These are phyloP conservation scores for Juglanconis juglandina DNA, from an alignment of 2,329 filamentous ascomycete genomes.

Conservation along the genomic window DNA sequence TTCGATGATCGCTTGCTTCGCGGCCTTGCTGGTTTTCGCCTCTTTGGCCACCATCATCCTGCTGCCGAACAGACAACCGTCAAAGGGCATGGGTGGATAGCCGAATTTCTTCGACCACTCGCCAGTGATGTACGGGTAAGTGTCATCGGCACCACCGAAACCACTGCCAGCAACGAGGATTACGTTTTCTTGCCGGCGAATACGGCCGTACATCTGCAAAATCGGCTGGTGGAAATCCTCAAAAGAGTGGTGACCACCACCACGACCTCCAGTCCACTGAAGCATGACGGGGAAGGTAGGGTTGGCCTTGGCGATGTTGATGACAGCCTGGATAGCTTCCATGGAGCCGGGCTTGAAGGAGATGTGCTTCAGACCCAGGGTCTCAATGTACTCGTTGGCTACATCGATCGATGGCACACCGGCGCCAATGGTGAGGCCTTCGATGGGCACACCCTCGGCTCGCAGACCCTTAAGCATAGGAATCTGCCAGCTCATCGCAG, in stretches of 20 bases:
- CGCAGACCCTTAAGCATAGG: constrained; percentile 76
- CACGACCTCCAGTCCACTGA: constrained; percentile 93
- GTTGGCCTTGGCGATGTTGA: constrained; percentile 93
- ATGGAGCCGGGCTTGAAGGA: constrained; percentile 89
- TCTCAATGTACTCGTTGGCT: constrained; percentile 90
- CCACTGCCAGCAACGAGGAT: constrained; percentile 87
- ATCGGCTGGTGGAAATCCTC: constrained; percentile 95
- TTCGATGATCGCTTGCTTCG: constrained; percentile 86
- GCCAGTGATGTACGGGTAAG: constrained; percentile 88
- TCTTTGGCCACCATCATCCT: constrained; percentile 96
- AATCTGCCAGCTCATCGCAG: constrained; percentile 90
- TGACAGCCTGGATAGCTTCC: constrained; percentile 82
- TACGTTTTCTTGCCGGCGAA: constrained; percentile 81
- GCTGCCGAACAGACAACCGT: constrained; percentile 85
- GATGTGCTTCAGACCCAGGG: constrained; percentile 88
- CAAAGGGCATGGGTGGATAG: constrained; percentile 90
- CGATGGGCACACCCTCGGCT: constrained; percentile 82
- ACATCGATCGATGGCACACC: constrained; percentile 93
- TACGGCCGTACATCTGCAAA: constrained; percentile 84
- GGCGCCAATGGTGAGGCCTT: constrained; percentile 87
- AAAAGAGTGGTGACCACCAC: constrained; percentile 90
- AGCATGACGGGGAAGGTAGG: constrained; percentile 88
- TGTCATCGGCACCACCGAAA: constrained; percentile 85
- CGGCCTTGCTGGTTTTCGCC: constrained; percentile 79
- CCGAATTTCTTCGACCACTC: constrained; percentile 83